Evolutionary conservation across 768 basidiomycete genomes (phyloP), one percentile per base, ranked within the genome.

Genomic region (Russula sp.): DNA sequence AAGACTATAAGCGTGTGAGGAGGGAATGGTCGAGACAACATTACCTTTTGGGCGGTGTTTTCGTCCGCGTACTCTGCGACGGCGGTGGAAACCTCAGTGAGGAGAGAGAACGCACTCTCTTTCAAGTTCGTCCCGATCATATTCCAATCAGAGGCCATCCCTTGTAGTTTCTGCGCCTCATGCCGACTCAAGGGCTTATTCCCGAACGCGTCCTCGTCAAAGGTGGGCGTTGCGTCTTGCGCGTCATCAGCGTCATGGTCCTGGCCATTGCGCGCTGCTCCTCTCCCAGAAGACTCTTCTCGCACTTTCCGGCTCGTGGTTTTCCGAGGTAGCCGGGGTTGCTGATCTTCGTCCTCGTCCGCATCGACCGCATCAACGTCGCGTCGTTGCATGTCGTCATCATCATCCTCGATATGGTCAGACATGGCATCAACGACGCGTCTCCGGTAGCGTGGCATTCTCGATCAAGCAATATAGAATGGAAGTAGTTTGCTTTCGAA

Each of bases 181-280:
- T 75, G 75, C 68, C 73, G 80, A 58, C 79, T 76, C 55, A 93
- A 73, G 18, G 91, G 88, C 63, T 89, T 87, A 72, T 90, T 81
- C 6, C 69, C 74, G 65, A 91, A 85, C 70, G 82, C 80, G 40
- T 78, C 75, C 32, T 85, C 79, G 63, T 89, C 84, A 56, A 90
- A 86, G 20, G 16, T 47, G 11, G 45, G 52, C 44, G 20, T 59
- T 39, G 74, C 63, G 5, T 70, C 71, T 3, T 73, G 74, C 35
- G 77, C 79, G 1, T 80, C 79, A 10, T 52, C 63, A 11, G 37
- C 60, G 44, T 64, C 75, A 13, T 31, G 7, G 72, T 67, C 77
- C 72, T 59, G 74, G 66, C 6, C 49, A 27, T 13, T 27, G n/a
- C 37, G 51, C 14, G 42, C 50, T 3, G 27, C 44, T 18, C 57